Percentiles rank a stretch among this genome's conserved stretches.
Evolutionary conservation across 2,329 filamentous ascomycete genomes (phyloP).

Genomic region (Aspergillus jensenii): DNA sequence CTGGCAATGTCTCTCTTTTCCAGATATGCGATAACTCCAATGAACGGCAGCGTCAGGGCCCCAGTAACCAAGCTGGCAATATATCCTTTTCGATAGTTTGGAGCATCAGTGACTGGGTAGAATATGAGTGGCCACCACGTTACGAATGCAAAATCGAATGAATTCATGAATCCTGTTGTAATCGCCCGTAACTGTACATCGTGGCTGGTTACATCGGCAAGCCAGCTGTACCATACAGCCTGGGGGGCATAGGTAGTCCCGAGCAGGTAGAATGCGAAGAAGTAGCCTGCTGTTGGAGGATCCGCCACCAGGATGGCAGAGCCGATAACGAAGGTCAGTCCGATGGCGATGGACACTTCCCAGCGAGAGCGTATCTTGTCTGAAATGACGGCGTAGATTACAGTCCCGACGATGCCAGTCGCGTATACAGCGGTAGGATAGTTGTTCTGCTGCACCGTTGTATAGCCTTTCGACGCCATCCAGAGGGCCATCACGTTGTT

Average conservation of each 20-base stretch:
- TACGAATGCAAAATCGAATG: slow-evolving; percentile 46
- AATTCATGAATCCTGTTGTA: slow-evolving; percentile 47
- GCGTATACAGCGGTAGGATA: slow-evolving; percentile 46
- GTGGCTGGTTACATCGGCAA: slow-evolving; percentile 41
- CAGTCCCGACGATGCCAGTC: slow-evolving; percentile 44
- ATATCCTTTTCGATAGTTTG: slow-evolving; percentile 41
- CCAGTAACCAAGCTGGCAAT: slow-evolving; percentile 43
- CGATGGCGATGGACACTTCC: slow-evolving; percentile 46
- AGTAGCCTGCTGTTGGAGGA: slow-evolving; percentile 33
- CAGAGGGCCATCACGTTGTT: slow-evolving; percentile 50
- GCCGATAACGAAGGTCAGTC: slow-evolving; percentile 44
- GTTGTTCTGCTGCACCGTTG: slow-evolving; percentile 46
- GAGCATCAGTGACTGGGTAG: slow-evolving; percentile 43
- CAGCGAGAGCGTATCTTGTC: slow-evolving; percentile 46
- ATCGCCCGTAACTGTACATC: slow-evolving; percentile 46
- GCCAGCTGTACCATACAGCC: slow-evolving; percentile 50
- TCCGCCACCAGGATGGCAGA: slow-evolving; percentile 9
- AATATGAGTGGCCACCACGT: slow-evolving; percentile 45
- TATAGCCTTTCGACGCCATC: slow-evolving; percentile 48
- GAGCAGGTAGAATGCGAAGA: slow-evolving; percentile 47
- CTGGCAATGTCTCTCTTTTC: slow-evolving; percentile 15
- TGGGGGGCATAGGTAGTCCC: slow-evolving; percentile 49
- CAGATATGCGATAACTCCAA: slow-evolving; percentile 39
- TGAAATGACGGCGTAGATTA: slow-evolving; percentile 43
- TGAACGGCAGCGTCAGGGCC: slow-evolving; percentile 36